These are phyloP conservation scores for Trichoderma koningii DNA, from an alignment of 2,329 filamentous ascomycete species.

Conservation along the genomic window DNA sequence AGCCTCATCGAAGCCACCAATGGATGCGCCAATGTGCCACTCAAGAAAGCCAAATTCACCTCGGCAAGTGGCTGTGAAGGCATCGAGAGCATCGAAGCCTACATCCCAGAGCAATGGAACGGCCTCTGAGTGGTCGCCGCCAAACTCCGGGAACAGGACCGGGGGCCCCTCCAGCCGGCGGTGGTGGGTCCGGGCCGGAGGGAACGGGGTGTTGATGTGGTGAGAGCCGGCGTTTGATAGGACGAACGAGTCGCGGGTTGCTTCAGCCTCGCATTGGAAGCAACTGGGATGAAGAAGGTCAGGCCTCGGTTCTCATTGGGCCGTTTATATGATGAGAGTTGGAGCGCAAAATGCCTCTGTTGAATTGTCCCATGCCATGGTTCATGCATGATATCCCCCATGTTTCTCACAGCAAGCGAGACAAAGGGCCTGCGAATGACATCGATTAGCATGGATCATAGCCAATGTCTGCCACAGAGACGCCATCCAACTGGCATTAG, in stretches of 20 bases:
- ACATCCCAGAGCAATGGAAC: conserved; percentile 25
- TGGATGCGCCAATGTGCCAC: neutral
- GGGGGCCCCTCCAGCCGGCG: conserved; percentile 21
- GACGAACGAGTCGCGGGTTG: conserved; percentile 7
- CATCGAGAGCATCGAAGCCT: conserved; percentile 24
- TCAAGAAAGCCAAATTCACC: conserved; percentile 17
- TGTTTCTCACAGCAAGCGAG: neutral
- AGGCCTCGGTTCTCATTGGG: neutral
- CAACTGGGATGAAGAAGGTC: neutral
- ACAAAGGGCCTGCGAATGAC: neutral
- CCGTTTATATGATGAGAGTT: neutral
- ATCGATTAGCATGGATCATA: neutral
- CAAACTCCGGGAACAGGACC: conserved; percentile 7
- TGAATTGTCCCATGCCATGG: neutral
- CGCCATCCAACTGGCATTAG: neutral
- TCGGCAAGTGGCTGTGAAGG: conserved; percentile 25
- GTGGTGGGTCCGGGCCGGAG: conserved; percentile 26
- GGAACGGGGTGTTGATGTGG: neutral
- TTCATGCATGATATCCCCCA: neutral
- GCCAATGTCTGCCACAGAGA: neutral
- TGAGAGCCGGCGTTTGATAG: neutral
- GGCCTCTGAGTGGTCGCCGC: conserved; percentile 14
- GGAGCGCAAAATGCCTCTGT: neutral
- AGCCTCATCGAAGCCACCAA: neutral
- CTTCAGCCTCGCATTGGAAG: neutral